Conservation (phyloP, 2,329 filamentous ascomycete genomes). For the Cytospora mali region DNA sequence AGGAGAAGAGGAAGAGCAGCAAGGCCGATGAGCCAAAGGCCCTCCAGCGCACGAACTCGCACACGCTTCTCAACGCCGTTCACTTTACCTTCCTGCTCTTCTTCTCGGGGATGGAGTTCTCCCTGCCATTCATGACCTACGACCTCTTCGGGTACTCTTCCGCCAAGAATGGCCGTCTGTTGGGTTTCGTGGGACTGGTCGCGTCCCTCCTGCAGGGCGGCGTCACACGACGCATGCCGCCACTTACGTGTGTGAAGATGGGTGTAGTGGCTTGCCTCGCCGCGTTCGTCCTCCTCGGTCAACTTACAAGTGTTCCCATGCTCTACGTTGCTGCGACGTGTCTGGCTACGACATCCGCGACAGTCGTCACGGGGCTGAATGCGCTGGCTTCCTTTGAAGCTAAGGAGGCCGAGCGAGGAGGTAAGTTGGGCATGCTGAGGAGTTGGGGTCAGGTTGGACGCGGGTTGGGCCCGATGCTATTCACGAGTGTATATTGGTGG, state of each 20-base stretch:
- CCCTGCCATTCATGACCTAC: slow-evolving; percentile 94
- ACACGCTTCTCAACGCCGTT: slow-evolving; percentile 76
- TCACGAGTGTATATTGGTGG: slow-evolving; percentile 99
- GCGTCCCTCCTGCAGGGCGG: slow-evolving; percentile 91
- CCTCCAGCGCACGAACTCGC: slow-evolving; percentile 73
- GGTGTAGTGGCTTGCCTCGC: slow-evolving; percentile 77
- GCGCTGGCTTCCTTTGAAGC: slow-evolving; percentile 91
- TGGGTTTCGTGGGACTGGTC: slow-evolving; percentile 89
- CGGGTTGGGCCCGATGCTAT: slow-evolving; percentile 82
- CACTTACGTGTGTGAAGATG: slow-evolving; percentile 75
- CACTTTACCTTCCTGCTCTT: slow-evolving; percentile 94
- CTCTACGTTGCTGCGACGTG: slow-evolving; percentile 83
- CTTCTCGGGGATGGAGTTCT: slow-evolving; percentile 96
- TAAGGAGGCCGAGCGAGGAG: slow-evolving; percentile 75
- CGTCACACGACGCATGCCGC: slow-evolving; percentile 83
- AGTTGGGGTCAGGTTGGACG: slow-evolving; percentile 85
- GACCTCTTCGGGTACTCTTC: slow-evolving; percentile 86
- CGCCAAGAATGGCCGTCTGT: slow-evolving; percentile 77
- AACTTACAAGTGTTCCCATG: slow-evolving; percentile 65
- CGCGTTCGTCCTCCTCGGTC: slow-evolving; percentile 79
- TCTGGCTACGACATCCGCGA: slow-evolving; percentile 87
- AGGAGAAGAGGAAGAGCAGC: slow-evolving; percentile 30
- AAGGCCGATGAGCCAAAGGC: slow-evolving; percentile 33
- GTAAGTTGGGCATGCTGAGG: slow-evolving; percentile 82
- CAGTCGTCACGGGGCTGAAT: slow-evolving; percentile 92